Conservation (phyloP, 306 rosid genomes). For the Inga oerstediana region DNA sequence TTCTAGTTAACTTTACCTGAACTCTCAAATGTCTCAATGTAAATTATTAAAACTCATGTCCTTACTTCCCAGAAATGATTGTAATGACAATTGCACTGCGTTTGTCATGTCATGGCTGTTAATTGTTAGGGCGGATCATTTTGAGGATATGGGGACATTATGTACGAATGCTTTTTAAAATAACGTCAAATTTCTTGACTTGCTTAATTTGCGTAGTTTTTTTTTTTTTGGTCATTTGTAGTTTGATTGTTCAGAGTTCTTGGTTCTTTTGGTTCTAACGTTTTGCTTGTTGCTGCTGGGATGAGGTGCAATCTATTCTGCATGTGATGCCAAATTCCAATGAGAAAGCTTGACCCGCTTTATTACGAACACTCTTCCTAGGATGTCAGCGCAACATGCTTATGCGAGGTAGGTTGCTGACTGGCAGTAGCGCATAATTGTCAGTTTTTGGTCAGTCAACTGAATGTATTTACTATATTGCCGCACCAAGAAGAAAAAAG, state of each 20-base stretch:
- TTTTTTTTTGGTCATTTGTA: no score
- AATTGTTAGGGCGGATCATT: not conserved
- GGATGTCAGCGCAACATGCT: not conserved
- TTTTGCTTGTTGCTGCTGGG: not conserved
- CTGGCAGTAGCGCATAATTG: not conserved
- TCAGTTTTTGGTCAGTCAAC: not conserved
- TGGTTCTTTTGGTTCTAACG: not conserved
- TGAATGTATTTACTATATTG: not conserved
- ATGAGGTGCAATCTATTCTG: not conserved
- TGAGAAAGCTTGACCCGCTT: not conserved
- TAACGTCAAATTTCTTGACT: not conserved
- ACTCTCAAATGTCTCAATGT: no score
- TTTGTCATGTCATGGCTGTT: no score
- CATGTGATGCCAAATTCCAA: constrained; percentile 4
- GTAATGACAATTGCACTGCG: no score
- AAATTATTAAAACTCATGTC: not conserved
- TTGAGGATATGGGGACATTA: not conserved
- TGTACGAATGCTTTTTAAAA: not conserved
- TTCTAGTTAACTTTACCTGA: not conserved
- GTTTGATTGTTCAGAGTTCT: not conserved
- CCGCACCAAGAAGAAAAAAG: not conserved
- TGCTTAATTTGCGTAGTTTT: not conserved
- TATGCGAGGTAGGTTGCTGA: not conserved
- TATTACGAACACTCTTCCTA: constrained; percentile 2
- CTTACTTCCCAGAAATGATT: not conserved